Conservation (phyloP, 331 rosid species). For the Cucumis variabilis region DNA sequence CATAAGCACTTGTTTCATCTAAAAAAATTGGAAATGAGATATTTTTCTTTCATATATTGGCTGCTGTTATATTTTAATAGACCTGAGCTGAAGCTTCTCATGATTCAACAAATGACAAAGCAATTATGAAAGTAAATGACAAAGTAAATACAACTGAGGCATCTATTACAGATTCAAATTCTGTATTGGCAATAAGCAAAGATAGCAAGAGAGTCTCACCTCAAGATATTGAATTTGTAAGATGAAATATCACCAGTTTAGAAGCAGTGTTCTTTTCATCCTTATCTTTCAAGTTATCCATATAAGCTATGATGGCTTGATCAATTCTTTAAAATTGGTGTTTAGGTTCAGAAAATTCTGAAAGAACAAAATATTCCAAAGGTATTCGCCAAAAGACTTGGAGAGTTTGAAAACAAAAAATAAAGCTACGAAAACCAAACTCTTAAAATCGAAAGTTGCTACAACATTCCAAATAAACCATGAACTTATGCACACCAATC, state of each 20-base stretch:
- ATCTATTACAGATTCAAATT: constrained; percentile 88
- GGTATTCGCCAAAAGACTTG: too few relatives aligned
- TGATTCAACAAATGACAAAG: constrained; percentile 80
- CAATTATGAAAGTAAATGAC: constrained; percentile 45
- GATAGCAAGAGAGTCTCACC: constrained; percentile 94
- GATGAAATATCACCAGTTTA: constrained; percentile 34
- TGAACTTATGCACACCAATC: too few relatives aligned
- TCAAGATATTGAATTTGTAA: constrained; percentile 96
- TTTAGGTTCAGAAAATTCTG: too few relatives aligned
- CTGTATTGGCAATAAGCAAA: constrained; percentile 81
- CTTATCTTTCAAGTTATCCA: constrained; percentile 22
- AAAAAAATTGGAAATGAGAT: not conserved
- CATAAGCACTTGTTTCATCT: not conserved
- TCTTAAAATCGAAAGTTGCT: too few relatives aligned
- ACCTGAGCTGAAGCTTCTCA: constrained; percentile 65
- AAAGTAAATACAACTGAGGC: constrained; percentile 60
- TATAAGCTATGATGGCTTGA: not conserved
- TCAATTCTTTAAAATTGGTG: not conserved
- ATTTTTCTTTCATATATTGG: constrained; percentile 4
- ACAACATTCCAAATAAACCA: too few relatives aligned
- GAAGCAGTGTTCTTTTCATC: constrained; percentile 10
- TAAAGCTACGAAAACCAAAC: too few relatives aligned
- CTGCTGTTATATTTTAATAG: constrained; percentile 6
- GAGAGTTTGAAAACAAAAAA: too few relatives aligned
- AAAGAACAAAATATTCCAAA: too few relatives aligned